Conservation (phyloP, 257 asterid genomes). For the Plantago ovata region DNA sequence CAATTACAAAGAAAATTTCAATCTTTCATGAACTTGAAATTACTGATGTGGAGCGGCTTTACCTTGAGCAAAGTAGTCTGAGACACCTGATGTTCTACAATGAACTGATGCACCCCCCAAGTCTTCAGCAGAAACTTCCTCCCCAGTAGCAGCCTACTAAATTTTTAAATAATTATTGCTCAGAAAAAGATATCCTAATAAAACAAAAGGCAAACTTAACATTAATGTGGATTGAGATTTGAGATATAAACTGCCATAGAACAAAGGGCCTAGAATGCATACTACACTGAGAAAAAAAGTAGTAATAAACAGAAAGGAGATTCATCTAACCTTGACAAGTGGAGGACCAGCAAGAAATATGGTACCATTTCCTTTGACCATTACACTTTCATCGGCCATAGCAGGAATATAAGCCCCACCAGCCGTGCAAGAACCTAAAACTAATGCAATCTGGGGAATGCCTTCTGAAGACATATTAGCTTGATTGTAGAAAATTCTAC, state of each 20-base stretch:
- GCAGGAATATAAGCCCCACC: slow-evolving; percentile 99
- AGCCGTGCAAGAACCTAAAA: slow-evolving; percentile 95
- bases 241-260: background rate
- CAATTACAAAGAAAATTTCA: slow-evolving; percentile 7
- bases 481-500: slow-evolving; percentile 91
- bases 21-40: background rate
- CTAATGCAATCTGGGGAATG: slow-evolving; percentile 94
- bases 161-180: slow-evolving; percentile 24
- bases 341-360: slow-evolving; percentile 99
- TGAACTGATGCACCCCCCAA: slow-evolving; percentile 96
- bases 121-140: slow-evolving; percentile 95
- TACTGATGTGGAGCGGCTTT: slow-evolving; percentile 10
- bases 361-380: slow-evolving; percentile 98
- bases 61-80: slow-evolving; percentile 98
- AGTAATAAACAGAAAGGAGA: background rate
- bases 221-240: background rate
- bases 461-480: slow-evolving; percentile 92
- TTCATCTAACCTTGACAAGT: slow-evolving; percentile 79
- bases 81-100: slow-evolving; percentile 94
- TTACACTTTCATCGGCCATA: slow-evolving; percentile 99
- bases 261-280: background rate
- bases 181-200: slow-evolving; percentile 13
- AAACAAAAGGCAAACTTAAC: slow-evolving; percentile 17
- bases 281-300: background rate
- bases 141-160: slow-evolving; percentile 96